phyloP scores from a whole-genome alignment of 2,329 filamentous ascomycete genomes.

The Whalleya microplaca region DNA sequence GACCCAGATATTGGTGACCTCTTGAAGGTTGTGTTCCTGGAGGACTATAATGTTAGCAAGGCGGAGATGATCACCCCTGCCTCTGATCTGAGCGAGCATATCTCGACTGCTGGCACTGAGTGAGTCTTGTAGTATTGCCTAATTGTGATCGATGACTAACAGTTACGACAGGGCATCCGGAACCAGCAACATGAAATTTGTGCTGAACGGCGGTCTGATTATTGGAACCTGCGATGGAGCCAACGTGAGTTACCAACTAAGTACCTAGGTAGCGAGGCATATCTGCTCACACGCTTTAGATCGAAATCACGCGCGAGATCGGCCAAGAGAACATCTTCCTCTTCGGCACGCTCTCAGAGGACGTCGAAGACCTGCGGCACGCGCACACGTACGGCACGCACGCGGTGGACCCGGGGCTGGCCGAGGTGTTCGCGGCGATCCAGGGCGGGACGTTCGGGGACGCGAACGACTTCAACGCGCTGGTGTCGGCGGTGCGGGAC shows the following conservation, averaged over 20 bases:
- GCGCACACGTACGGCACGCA: slow-evolving; percentile 83
- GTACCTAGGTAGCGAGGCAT: not conserved
- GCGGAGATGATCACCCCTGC: slow-evolving; percentile 95
- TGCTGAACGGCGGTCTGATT: slow-evolving; percentile 93
- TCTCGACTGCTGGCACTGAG: slow-evolving; percentile 96
- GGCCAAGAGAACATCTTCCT: slow-evolving; percentile 98
- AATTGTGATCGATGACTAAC: slow-evolving; percentile 18
- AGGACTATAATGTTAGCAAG: slow-evolving; percentile 99
- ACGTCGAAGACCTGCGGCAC: slow-evolving; percentile 95
- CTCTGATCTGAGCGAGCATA: slow-evolving; percentile 96
- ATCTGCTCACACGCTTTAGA: slow-evolving; percentile 48
- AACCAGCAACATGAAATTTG: slow-evolving; percentile 99
- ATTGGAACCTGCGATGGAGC: slow-evolving; percentile 98
- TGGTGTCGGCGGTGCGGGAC: slow-evolving; percentile 83
- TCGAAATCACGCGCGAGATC: slow-evolving; percentile 96
- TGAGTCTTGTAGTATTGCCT: slow-evolving; percentile 40
- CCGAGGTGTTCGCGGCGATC: slow-evolving; percentile 83
- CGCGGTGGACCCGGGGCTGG: slow-evolving; percentile 74
- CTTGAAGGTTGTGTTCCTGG: slow-evolving; percentile 94
- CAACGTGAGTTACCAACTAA: slow-evolving; percentile 67
- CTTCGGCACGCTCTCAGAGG: slow-evolving; percentile 93
- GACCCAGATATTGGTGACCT: slow-evolving; percentile 91
- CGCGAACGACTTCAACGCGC: slow-evolving; percentile 74
- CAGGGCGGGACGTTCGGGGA: slow-evolving; percentile 81
- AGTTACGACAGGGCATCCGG: slow-evolving; percentile 61